Conservation (phyloP, 75 land plant genomes). For the Pinus taeda region DNA sequence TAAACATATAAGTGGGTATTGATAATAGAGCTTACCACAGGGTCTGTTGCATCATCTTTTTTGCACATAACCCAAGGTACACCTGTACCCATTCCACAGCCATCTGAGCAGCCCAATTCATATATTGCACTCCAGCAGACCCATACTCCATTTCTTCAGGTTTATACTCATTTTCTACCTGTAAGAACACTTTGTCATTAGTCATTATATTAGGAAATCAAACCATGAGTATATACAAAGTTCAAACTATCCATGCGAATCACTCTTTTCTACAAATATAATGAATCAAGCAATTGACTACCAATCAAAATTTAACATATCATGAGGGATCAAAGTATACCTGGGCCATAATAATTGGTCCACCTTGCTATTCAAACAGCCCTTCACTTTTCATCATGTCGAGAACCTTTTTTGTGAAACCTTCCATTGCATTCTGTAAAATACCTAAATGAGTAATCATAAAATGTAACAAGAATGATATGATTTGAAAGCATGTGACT, state of each 20-base stretch:
- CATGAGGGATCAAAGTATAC: constrained; percentile 17
- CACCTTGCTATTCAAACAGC: constrained; percentile 77
- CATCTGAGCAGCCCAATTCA: constrained; percentile 91
- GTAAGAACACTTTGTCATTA: not conserved
- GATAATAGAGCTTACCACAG: constrained; percentile 46
- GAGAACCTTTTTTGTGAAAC: constrained; percentile 66
- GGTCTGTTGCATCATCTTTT: constrained; percentile 88
- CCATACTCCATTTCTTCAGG: constrained; percentile 56
- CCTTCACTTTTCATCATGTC: constrained; percentile 76
- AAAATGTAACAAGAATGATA: too few relatives aligned
- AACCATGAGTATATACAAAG: not conserved
- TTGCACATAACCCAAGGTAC: constrained; percentile 99
- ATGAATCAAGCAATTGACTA: not conserved
- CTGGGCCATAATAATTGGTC: constrained; percentile 85
- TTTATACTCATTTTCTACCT: constrained; percentile 98
- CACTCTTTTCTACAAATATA: not conserved
- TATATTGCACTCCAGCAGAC: constrained; percentile 57
- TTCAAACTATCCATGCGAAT: not conserved
- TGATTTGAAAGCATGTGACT: too few relatives aligned
- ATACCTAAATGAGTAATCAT: too few relatives aligned
- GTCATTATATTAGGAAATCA: not conserved
- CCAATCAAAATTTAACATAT: not conserved
- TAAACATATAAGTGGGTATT: not conserved
- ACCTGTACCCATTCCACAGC: constrained; percentile 62
- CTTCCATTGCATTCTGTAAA: constrained; percentile 67